These are phyloP conservation scores for Ophiostoma quercus DNA, from an alignment of 2,329 filamentous ascomycete species.

Conservation along the genomic window DNA sequence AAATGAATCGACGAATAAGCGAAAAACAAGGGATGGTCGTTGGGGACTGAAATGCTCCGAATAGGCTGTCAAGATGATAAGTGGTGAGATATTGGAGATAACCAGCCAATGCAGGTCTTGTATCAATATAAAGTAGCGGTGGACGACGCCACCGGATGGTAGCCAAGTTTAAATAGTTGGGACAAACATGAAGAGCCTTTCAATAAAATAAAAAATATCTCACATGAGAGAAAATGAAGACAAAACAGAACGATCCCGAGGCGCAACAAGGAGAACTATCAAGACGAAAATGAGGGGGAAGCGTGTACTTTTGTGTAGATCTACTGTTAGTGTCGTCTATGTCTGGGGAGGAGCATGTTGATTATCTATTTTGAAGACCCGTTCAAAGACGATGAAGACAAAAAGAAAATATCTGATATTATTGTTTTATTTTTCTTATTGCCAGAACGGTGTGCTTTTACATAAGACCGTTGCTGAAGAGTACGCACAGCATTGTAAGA, in stretches of 20 bases:
- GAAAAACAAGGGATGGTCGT: background rate
- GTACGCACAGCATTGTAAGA: background rate
- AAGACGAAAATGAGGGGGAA: background rate
- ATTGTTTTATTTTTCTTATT: background rate
- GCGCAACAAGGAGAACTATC: background rate
- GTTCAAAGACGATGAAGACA: background rate
- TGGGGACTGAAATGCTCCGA: background rate
- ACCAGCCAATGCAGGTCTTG: background rate
- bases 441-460: too few relatives aligned
- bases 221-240: background rate
- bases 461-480: background rate
- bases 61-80: background rate
- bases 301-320: background rate
- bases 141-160: background rate
- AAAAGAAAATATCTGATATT: background rate
- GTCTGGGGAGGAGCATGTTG: background rate
- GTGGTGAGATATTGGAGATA: background rate
- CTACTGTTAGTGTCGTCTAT: background rate
- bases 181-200: background rate
- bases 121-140: background rate
- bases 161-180: background rate
- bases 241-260: background rate
- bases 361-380: background rate
- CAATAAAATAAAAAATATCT: background rate
- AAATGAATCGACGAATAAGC: background rate